Conservation (phyloP, 208 protist genomes). For the Trypanosoma caninum region DNA sequence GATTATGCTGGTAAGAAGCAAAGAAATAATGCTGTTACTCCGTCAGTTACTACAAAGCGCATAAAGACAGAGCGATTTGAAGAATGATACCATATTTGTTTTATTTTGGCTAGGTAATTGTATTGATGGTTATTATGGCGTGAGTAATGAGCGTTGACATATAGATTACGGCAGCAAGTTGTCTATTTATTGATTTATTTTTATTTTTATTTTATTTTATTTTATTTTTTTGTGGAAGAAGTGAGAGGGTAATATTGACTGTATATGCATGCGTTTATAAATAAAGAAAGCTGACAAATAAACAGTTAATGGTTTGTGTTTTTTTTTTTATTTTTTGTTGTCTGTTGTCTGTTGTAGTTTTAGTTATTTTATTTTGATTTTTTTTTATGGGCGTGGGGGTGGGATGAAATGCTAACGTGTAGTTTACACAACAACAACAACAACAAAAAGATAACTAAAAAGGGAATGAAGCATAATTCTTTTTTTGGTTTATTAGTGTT, state of each 20-base stretch:
- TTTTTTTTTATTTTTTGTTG: not conserved
- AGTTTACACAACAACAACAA: not conserved
- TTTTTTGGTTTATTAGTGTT: not conserved
- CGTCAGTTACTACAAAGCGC: not conserved
- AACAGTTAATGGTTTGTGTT: not conserved
- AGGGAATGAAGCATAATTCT: not conserved
- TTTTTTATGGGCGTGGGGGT: not conserved
- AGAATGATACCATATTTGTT: slow-evolving; percentile 14
- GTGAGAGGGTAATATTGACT: no score
- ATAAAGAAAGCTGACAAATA: no score
- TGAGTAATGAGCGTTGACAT: no score
- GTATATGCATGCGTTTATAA: no score
- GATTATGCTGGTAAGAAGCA: no score
- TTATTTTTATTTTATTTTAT: not conserved
- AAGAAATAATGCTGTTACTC: not conserved
- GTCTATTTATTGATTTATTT: not conserved
- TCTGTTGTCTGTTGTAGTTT: not conserved
- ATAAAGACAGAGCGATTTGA: slow-evolving; percentile 10
- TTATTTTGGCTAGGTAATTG: no score
- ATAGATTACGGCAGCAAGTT: not conserved
- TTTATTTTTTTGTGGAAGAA: not conserved
- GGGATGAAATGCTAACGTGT: not conserved
- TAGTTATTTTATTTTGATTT: not conserved
- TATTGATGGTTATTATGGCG: no score
- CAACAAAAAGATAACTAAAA: not conserved